Percentiles rank a stretch among this genome's conserved stretches.
These are phyloP conservation scores for Lodderomyces pseudojiufengensis DNA, from an alignment of 1,139 yeast species.

Conservation along the genomic window DNA sequence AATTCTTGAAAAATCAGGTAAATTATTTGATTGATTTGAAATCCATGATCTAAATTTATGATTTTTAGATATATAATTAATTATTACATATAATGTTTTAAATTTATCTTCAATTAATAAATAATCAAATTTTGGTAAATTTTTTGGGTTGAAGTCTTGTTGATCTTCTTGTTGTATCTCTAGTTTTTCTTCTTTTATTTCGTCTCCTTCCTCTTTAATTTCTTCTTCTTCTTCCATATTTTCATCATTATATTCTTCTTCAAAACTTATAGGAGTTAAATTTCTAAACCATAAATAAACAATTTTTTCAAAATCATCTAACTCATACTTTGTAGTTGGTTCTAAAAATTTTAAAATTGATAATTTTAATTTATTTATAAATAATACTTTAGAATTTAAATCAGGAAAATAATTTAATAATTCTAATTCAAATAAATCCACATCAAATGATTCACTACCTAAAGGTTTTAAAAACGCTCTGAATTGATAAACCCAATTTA, in stretches of 20 bases:
- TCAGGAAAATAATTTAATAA: slow-evolving; percentile 29
- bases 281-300: slow-evolving; percentile 43
- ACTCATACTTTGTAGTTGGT: slow-evolving; percentile 25
- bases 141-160: slow-evolving; percentile 7
- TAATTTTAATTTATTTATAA: slow-evolving; percentile 39
- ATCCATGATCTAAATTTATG: slow-evolving; percentile 40
- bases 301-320: slow-evolving; percentile 46
- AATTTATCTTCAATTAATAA: slow-evolving; percentile 44
- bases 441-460: slow-evolving; percentile 47
- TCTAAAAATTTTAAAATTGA: slow-evolving; percentile 36
- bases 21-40: slow-evolving; percentile 22
- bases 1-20: slow-evolving; percentile 3
- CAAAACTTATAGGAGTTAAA: slow-evolving; percentile 33
- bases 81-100: slow-evolving; percentile 41
- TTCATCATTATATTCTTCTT: slow-evolving; percentile 15
- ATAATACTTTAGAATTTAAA: slow-evolving; percentile 20
- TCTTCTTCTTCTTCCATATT: slow-evolving; percentile 12
- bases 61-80: slow-evolving; percentile 34
- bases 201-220: slow-evolving; percentile 7
- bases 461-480: slow-evolving; percentile 44
- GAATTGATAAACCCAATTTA: slow-evolving; percentile 49
- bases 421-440: slow-evolving; percentile 54
- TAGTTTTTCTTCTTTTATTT: background rate
- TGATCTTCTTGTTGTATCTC: slow-evolving; percentile 13
- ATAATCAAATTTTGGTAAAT: slow-evolving; percentile 28